phyloP scores from a whole-genome alignment of 257 asterid species.

The Cruciata laevipes region DNA sequence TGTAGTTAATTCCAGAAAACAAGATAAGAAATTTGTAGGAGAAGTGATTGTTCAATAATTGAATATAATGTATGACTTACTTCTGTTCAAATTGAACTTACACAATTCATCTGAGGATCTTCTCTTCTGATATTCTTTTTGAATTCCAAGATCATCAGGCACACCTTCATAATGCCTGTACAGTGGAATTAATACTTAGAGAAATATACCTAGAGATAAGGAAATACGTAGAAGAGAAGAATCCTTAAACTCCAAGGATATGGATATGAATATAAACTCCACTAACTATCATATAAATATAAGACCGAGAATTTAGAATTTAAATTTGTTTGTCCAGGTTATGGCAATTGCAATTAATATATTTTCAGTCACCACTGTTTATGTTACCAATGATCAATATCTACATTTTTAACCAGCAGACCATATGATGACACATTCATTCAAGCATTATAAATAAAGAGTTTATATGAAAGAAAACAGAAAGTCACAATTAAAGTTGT shows the following conservation, averaged over 20 bases:
- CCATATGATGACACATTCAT: neutral
- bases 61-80: constrained; percentile 41
- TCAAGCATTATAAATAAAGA: neutral
- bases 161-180: constrained; percentile 27
- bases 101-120: constrained; percentile 23
- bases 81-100: constrained; percentile 35
- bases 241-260: neutral
- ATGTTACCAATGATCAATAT: neutral
- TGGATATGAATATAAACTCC: neutral
- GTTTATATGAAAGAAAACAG: neutral
- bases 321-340: neutral
- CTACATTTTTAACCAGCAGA: neutral
- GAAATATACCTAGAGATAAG: neutral
- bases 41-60: constrained; percentile 14
- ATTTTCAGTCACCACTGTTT: neutral
- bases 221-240: neutral
- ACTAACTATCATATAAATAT: neutral
- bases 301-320: neutral
- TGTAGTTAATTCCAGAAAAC: constrained; percentile 26
- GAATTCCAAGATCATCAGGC: constrained; percentile 32
- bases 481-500: neutral
- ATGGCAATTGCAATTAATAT: neutral
- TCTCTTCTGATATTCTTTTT: constrained; percentile 23
- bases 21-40: constrained; percentile 13
- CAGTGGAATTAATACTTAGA: constrained; percentile 16